Base-by-base conservation (phyloP, 2,329 filamentous ascomycete species). In the Aspergillus jensenii region DNA sequence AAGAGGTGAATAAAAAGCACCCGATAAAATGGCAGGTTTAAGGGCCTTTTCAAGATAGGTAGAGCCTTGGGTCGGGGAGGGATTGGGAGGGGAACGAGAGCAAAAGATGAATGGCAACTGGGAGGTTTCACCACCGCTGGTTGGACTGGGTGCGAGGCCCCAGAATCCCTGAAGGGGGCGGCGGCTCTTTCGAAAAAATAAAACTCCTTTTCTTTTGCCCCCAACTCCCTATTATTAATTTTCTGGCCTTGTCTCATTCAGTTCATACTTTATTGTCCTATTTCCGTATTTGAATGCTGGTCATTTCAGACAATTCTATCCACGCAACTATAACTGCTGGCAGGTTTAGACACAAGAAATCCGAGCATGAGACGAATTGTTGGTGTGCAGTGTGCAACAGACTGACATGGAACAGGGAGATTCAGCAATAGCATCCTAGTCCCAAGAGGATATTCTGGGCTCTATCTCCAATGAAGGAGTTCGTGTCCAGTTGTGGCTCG, bases 81-180 rank as follows among this genome's bases (percentile, higher is more conserved):
- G 52, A 59, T 47, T 55, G 40, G 41, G 56, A 55, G 37, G 55
- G 49, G 45, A 45, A 53, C 40, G 48, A 43, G 47, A 52, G 41
- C 56, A 63, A 60, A 56, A 53, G 49, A 56, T 47, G 54, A 53
- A 64, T 43, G 31, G 27, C 27, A 31, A 31, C 27, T 50, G 47
- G 50, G 51, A 59, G 61, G 57, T 63, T 61, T 63, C 62, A 62
- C 55, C 55, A 57, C 40, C 31, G 43, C 48, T 21, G 43, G 48
- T 45, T 52, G 40, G 40, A 43, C 27, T 39, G 49, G 33, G 27
- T 31, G 27, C 27, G 49, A 57, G 55, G 55, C 55, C 52, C 54
- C 50, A 53, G 41, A 56, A 51, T 52, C 49, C 55, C 48, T 53
- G 51, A 57, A 60, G 61, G 54, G 54, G 57, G 52, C 52, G 41